A percentile compares a stretch with the other conserved stretches of the same genome.
phyloP scores from a whole-genome alignment of 108 stramenopile genomes.

The Craspedostauros australis region DNA sequence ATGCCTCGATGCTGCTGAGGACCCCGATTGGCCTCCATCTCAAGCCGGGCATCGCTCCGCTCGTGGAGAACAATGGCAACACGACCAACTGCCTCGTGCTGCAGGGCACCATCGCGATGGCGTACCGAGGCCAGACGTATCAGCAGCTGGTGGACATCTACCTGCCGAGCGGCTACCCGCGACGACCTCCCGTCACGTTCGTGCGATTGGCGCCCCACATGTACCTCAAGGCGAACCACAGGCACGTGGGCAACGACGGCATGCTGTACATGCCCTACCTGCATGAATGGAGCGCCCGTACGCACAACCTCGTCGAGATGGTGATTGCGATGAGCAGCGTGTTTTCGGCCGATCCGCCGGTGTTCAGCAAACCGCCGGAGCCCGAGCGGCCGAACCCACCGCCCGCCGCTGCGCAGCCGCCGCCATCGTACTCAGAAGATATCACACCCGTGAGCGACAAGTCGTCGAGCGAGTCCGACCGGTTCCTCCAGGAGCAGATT shows the following conservation, averaged over 20 bases:
- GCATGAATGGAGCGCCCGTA: constrained; percentile 75
- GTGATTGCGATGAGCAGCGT: constrained; percentile 76
- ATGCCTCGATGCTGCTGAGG: constrained; percentile 52
- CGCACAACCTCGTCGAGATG: constrained; percentile 74
- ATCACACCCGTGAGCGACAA: background rate
- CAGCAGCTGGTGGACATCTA: constrained; percentile 92
- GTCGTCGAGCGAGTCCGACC: constrained; percentile 5
- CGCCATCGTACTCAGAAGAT: constrained; percentile 13
- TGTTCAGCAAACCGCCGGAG: constrained; percentile 61
- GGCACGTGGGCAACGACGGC: constrained; percentile 81
- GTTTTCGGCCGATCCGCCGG: constrained; percentile 92
- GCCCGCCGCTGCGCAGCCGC: constrained; percentile 3
- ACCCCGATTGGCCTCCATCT: constrained; percentile 53
- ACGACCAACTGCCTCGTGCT: constrained; percentile 50
- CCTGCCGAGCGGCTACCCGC: constrained; percentile 81
- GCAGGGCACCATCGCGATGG: constrained; percentile 88
- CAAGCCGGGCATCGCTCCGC: constrained; percentile 47
- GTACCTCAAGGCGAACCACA: constrained; percentile 82
- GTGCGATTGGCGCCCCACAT: constrained; percentile 80
- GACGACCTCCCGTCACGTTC: constrained; percentile 71
- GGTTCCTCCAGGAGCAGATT: constrained; percentile 27
- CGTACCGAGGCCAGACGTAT: constrained; percentile 78
- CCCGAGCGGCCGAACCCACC: constrained; percentile 21
- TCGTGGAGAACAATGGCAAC: constrained; percentile 61
- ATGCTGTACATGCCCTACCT: constrained; percentile 92